A percentile compares a stretch with the other conserved stretches of the same genome.
Conservation (phyloP, 371 early-diverging fungal species). For the Gilbertella persicaria region DNA sequence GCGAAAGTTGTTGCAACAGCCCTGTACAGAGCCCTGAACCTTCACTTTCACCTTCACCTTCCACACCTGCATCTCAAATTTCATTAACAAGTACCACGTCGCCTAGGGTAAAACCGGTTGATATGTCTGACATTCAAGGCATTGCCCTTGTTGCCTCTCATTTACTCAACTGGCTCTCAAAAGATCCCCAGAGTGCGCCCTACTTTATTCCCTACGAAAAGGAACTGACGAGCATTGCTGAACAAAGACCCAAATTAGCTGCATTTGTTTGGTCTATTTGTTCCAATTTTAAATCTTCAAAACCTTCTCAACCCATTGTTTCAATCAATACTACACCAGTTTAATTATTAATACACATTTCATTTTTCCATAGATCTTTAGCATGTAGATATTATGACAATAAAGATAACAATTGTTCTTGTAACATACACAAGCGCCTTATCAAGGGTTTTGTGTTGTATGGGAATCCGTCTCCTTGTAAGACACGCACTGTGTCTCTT, state of each 20-base stretch:
- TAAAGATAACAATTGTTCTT: constrained; percentile 10
- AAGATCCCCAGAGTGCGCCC: constrained; percentile 51
- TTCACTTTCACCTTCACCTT: constrained; percentile 19
- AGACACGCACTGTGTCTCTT: constrained; percentile 7
- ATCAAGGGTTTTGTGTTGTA: constrained; percentile 22
- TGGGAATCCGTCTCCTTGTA: constrained; percentile 20
- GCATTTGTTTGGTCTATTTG: constrained; percentile 29
- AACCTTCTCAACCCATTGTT: not conserved
- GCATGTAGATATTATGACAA: constrained; percentile 7
- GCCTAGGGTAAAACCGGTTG: not conserved
- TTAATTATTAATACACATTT: no score
- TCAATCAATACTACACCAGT: no score
- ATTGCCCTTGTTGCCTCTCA: constrained; percentile 70
- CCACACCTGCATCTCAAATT: constrained; percentile 23
- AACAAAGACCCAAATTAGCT: constrained; percentile 41
- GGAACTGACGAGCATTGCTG: constrained; percentile 37
- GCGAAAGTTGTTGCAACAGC: constrained; percentile 22
- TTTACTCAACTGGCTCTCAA: constrained; percentile 67
- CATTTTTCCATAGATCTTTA: no score
- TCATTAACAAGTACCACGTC: constrained; percentile 9
- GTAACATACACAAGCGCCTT: constrained; percentile 4
- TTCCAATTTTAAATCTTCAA: constrained; percentile 17
- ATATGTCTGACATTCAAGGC: constrained; percentile 44
- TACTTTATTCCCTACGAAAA: constrained; percentile 66
- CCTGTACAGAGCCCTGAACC: constrained; percentile 18